Evolutionary conservation across 148 eudicot genomes (phyloP).

Genomic region (Rhododendron mucronatum): DNA sequence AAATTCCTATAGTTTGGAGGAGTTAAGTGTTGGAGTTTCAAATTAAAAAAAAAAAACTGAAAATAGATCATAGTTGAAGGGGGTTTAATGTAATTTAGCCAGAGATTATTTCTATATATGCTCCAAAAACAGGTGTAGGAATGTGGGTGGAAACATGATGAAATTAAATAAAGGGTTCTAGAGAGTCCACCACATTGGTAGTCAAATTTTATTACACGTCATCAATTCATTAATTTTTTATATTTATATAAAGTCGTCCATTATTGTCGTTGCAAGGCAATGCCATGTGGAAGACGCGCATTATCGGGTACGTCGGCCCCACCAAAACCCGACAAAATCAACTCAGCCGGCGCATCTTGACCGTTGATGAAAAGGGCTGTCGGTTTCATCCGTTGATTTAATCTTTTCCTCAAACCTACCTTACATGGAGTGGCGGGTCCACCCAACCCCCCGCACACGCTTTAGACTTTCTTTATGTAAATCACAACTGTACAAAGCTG

Average conservation of each 20-base stretch:
- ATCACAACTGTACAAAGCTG: background rate
- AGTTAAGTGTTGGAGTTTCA: too few species aligned
- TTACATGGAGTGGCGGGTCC: background rate
- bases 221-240: background rate
- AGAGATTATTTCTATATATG: background rate
- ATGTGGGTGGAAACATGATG: background rate
- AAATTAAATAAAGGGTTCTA: background rate
- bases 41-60: background rate
- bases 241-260: background rate
- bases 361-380: background rate
- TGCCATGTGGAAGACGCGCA: slow-evolving; percentile 11
- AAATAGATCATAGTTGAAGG: background rate
- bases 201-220: background rate
- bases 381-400: background rate
- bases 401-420: background rate
- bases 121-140: background rate
- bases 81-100: too few species aligned
- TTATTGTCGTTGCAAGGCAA: background rate
- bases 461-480: background rate
- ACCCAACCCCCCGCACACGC: background rate
- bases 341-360: background rate
- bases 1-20: too few species aligned
- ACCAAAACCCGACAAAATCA: background rate
- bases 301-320: slow-evolving; percentile 1
- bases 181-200: background rate